Conservation (phyloP, 2,329 filamentous ascomycete genomes). For the Exserohilum rostratum region DNA sequence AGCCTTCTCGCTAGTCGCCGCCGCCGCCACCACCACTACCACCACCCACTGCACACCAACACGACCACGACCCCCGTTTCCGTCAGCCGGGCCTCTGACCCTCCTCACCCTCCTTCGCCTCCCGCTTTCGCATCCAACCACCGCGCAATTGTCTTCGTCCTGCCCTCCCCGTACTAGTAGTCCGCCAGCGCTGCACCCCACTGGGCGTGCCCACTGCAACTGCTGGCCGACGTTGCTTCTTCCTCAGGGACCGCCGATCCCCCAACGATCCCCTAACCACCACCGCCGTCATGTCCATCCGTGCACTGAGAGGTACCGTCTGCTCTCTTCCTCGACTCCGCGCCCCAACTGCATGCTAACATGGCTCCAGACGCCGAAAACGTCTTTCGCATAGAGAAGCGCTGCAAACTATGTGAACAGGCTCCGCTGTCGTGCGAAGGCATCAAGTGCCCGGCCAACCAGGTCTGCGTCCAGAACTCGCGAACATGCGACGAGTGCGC, state of each 20-base stretch:
- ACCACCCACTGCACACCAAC: too few relatives aligned
- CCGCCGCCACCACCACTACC: background rate
- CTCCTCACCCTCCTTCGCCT: conserved; percentile 5
- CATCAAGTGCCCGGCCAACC: conserved; percentile 56
- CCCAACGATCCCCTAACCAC: conserved; percentile 10
- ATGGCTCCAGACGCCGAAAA: conserved; percentile 40
- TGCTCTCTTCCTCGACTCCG: background rate
- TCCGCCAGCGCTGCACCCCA: conserved; percentile 9
- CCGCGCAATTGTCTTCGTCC: too few relatives aligned
- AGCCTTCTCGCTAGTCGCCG: background rate
- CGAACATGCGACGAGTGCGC: conserved; percentile 67
- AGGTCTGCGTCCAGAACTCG: conserved; percentile 65
- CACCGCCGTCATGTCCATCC: conserved; percentile 24
- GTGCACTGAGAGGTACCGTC: conserved; percentile 22
- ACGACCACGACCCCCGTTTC: conserved; percentile 8
- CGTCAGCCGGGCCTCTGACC: conserved; percentile 4
- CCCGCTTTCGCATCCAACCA: too few relatives aligned
- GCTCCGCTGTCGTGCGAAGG: conserved; percentile 61
- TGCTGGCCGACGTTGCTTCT: conserved; percentile 16
- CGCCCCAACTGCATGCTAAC: conserved; percentile 17
- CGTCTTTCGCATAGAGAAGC: conserved; percentile 58
- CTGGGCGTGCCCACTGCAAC: conserved; percentile 13
- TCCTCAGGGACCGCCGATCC: conserved; percentile 18
- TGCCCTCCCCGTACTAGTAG: too few relatives aligned
- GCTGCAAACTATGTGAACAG: conserved; percentile 64